Evolutionary conservation across 2,329 filamentous ascomycete species (phyloP).

Genomic region (Fusarium keratoplasticum): DNA sequence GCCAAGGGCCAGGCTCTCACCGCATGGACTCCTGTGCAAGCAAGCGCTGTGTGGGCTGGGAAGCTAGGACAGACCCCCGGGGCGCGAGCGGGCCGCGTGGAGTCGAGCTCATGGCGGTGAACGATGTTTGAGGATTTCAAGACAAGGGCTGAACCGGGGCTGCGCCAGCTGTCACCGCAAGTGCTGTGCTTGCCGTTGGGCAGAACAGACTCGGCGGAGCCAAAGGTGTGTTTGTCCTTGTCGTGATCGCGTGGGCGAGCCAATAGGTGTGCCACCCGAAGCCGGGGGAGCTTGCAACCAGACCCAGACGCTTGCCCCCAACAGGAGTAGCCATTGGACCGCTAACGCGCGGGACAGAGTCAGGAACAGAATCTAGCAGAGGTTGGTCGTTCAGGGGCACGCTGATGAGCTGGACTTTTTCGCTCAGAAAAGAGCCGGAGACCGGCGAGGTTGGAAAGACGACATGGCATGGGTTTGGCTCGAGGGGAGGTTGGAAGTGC

Average conservation of each 20-base stretch:
- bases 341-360: constrained; percentile 30
- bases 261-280: constrained; percentile 43
- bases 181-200: constrained; percentile 38
- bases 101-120: constrained; percentile 43
- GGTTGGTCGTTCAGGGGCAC: constrained; percentile 28
- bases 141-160: constrained; percentile 35
- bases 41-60: constrained; percentile 29
- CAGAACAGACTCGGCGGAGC: constrained; percentile 22
- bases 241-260: constrained; percentile 24
- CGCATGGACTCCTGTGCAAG: constrained; percentile 30
- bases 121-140: constrained; percentile 28
- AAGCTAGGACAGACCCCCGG: constrained; percentile 24
- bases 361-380: constrained; percentile 36
- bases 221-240: constrained; percentile 21
- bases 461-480: constrained; percentile 7
- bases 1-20: constrained; percentile 30
- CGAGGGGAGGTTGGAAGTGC: constrained; percentile 12
- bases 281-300: constrained; percentile 36
- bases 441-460: constrained; percentile 26
- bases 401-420: not conserved
- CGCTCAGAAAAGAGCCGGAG: not conserved
- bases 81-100: constrained; percentile 44
- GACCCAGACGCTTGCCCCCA: constrained; percentile 32
- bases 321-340: constrained; percentile 38
- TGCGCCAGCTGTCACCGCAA: constrained; percentile 46